A percentile compares a stretch with the other conserved stretches of the same genome.
Evolutionary conservation across 768 basidiomycete genomes (phyloP).

Genomic region (Pleurotus ostreatus): DNA sequence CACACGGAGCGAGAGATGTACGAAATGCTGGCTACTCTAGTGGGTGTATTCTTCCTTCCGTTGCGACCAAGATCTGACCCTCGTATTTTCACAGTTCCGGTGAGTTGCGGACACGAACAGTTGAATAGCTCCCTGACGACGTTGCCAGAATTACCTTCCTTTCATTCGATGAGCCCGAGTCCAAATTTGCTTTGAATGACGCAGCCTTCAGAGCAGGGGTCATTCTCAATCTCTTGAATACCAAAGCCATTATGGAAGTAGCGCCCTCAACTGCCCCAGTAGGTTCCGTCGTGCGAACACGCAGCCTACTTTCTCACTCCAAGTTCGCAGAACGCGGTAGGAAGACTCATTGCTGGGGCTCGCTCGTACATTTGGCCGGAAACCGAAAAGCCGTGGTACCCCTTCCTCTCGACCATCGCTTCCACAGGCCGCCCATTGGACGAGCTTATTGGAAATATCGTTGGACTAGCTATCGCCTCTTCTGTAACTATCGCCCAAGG

Average conservation of each 20-base stretch:
- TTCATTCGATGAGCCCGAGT: slow-evolving; percentile 26
- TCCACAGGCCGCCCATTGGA: slow-evolving; percentile 33
- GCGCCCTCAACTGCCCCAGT: slow-evolving; percentile 24
- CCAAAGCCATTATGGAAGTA: slow-evolving; percentile 23
- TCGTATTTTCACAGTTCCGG: slow-evolving; percentile 10
- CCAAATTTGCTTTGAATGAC: slow-evolving; percentile 25
- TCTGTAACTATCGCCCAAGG: slow-evolving; percentile 44
- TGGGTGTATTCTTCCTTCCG: slow-evolving; percentile 14
- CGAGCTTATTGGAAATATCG: slow-evolving; percentile 37
- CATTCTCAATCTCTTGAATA: slow-evolving; percentile 26
- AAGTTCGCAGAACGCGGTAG: not conserved
- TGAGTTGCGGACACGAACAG: not conserved
- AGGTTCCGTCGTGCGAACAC: not conserved
- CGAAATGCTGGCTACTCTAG: slow-evolving; percentile 35
- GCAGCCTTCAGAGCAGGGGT: slow-evolving; percentile 24
- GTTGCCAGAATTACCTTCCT: slow-evolving; percentile 21
- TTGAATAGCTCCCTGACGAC: not conserved
- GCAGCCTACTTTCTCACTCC: slow-evolving; percentile 3
- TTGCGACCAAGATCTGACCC: not conserved
- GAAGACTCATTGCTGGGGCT: not conserved
- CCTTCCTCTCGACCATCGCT: slow-evolving; percentile 33
- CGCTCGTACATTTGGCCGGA: slow-evolving; percentile 20
- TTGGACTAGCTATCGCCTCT: slow-evolving; percentile 43
- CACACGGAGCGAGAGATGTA: slow-evolving; percentile 45
- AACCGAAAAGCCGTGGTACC: slow-evolving; percentile 28